Percentiles rank a stretch among this genome's conserved stretches.
Evolutionary conservation across 2,329 filamentous ascomycete species (phyloP).

Genomic region (Aspergillus fischeri): DNA sequence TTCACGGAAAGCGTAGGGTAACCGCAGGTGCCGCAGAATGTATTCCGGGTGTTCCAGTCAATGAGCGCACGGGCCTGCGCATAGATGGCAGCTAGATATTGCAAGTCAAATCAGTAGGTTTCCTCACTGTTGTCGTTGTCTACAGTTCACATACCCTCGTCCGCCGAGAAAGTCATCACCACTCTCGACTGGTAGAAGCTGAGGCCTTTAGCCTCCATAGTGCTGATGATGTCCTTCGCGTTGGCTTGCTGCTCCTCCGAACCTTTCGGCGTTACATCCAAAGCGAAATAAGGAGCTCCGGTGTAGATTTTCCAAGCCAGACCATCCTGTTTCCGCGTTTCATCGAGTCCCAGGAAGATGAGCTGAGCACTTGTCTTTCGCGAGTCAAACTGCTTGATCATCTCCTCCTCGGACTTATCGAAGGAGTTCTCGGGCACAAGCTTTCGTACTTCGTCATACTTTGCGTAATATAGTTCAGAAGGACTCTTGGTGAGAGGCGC

Average conservation of each 20-base stretch:
- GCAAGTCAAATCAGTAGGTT: slow-evolving; percentile 2
- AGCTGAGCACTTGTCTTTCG: slow-evolving; percentile 63
- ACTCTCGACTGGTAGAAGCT: slow-evolving; percentile 65
- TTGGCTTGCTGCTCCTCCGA: slow-evolving; percentile 52
- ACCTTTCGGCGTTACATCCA: slow-evolving; percentile 77
- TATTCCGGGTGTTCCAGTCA: slow-evolving; percentile 92
- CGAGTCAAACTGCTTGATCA: slow-evolving; percentile 71
- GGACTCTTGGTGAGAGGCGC: slow-evolving; percentile 65
- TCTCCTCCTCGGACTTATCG: slow-evolving; percentile 64
- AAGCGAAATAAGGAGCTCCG: slow-evolving; percentile 80
- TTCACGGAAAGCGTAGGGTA: slow-evolving; percentile 62
- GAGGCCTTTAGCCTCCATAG: slow-evolving; percentile 58
- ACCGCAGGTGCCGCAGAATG: slow-evolving; percentile 87
- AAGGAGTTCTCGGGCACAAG: slow-evolving; percentile 72
- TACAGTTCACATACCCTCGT: slow-evolving; percentile 52
- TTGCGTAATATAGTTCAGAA: slow-evolving; percentile 63
- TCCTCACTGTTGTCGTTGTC: neutral
- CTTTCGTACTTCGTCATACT: slow-evolving; percentile 63
- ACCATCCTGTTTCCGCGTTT: slow-evolving; percentile 47
- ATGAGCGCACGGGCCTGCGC: slow-evolving; percentile 82
- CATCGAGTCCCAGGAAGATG: slow-evolving; percentile 81
- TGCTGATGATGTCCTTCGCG: slow-evolving; percentile 57
- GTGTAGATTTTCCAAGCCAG: slow-evolving; percentile 57
- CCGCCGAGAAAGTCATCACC: slow-evolving; percentile 56
- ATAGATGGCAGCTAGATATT: slow-evolving; percentile 70